Evolutionary conservation across 2,329 filamentous ascomycete species (phyloP).

Genomic region (Alternaria burnsii): DNA sequence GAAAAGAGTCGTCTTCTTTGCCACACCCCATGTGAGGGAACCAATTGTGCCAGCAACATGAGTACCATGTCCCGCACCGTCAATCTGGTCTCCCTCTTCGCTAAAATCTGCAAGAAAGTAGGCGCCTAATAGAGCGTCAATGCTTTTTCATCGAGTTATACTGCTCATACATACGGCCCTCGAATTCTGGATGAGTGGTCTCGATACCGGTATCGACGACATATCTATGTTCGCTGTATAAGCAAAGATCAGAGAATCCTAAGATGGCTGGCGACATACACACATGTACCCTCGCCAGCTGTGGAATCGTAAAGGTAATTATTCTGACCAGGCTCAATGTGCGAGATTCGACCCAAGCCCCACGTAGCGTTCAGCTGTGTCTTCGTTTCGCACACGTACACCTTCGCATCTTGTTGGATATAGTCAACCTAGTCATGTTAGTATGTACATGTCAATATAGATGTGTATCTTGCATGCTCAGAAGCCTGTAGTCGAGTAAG

Average conservation of each 20-base stretch:
- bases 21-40: slow-evolving; percentile 43
- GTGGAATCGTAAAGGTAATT: slow-evolving; percentile 50
- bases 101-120: slow-evolving; percentile 39
- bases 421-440: slow-evolving; percentile 40
- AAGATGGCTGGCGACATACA: slow-evolving; percentile 20
- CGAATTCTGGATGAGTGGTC: slow-evolving; percentile 58
- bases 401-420: slow-evolving; percentile 46
- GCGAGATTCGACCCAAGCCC: slow-evolving; percentile 52
- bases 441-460: neutral
- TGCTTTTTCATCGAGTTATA: neutral
- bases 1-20: slow-evolving; percentile 46
- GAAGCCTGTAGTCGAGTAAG: slow-evolving; percentile 35
- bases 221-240: slow-evolving; percentile 49
- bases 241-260: neutral
- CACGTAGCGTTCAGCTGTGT: slow-evolving; percentile 50
- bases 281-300: slow-evolving; percentile 55
- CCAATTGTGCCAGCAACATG: slow-evolving; percentile 48
- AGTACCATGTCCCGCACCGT: slow-evolving; percentile 49
- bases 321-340: slow-evolving; percentile 37
- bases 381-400: slow-evolving; percentile 40
- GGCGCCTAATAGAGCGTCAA: slow-evolving; percentile 28
- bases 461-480: slow-evolving; percentile 28
- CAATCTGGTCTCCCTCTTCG: slow-evolving; percentile 29
- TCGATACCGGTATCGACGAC: slow-evolving; percentile 72
- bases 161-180: slow-evolving; percentile 38